Evolutionary conservation across 1,139 yeast genomes (phyloP).

Genomic region (Magnusiomyces fungicola): DNA sequence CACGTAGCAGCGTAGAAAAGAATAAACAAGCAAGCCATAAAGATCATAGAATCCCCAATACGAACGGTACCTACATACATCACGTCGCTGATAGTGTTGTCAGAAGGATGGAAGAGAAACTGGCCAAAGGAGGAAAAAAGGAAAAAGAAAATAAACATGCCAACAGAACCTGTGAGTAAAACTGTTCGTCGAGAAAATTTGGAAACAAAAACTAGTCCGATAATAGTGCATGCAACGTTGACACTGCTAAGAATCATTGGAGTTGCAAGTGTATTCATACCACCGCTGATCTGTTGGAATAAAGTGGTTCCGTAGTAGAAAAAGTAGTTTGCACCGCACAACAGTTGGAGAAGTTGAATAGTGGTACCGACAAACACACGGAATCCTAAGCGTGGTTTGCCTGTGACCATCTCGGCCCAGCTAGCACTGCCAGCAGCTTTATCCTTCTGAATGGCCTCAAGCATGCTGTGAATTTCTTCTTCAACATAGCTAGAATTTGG

Average conservation of each 20-base stretch:
- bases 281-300: slow-evolving; percentile 61
- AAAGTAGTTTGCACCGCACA: slow-evolving; percentile 74
- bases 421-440: slow-evolving; percentile 55
- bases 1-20: slow-evolving; percentile 80
- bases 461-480: slow-evolving; percentile 52
- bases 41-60: slow-evolving; percentile 69
- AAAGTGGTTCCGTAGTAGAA: slow-evolving; percentile 75
- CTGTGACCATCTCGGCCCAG: slow-evolving; percentile 58
- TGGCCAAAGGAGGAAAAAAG: slow-evolving; percentile 66
- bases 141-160: slow-evolving; percentile 58
- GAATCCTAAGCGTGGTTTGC: slow-evolving; percentile 59
- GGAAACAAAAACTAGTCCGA: slow-evolving; percentile 60
- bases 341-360: slow-evolving; percentile 65
- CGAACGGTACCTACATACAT: slow-evolving; percentile 24
- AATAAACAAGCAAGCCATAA: slow-evolving; percentile 68
- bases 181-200: slow-evolving; percentile 63
- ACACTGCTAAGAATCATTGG: slow-evolving; percentile 71
- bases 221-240: slow-evolving; percentile 67
- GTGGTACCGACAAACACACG: slow-evolving; percentile 58
- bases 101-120: slow-evolving; percentile 18
- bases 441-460: slow-evolving; percentile 59
- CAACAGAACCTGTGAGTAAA: slow-evolving; percentile 53
- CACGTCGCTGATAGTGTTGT: slow-evolving; percentile 19
- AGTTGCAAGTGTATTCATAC: slow-evolving; percentile 56
- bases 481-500: slow-evolving; percentile 52